A percentile compares a stretch with the other conserved stretches of the same genome.
phyloP scores from a whole-genome alignment of 805 yeast genomes.

The Torulaspora indica region DNA sequence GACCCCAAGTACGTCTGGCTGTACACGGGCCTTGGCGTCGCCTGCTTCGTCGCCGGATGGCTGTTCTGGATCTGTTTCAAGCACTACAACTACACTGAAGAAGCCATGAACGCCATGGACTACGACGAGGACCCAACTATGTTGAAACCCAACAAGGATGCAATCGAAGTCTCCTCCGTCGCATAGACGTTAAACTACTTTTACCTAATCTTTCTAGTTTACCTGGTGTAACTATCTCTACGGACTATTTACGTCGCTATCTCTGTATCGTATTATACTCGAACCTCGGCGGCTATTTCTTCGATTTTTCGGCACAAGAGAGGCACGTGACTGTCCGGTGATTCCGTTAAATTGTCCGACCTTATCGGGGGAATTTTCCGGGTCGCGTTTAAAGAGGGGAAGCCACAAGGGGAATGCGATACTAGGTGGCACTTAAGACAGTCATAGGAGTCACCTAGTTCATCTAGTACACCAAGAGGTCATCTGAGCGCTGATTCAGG shows the following conservation, averaged over 20 bases:
- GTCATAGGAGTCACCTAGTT: background rate
- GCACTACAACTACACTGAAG: slow-evolving; percentile 52
- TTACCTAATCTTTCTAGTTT: background rate
- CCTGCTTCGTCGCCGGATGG: slow-evolving; percentile 56
- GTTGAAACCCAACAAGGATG: slow-evolving; percentile 7
- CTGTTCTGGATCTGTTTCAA: slow-evolving; percentile 58
- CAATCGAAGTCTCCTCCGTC: slow-evolving; percentile 3
- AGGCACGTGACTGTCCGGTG: slow-evolving; percentile 1
- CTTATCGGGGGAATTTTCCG: slow-evolving; percentile 4
- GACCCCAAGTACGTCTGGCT: slow-evolving; percentile 71
- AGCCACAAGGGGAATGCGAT: slow-evolving; percentile 11
- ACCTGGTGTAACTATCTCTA: slow-evolving; percentile 1
- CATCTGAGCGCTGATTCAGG: background rate
- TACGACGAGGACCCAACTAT: slow-evolving; percentile 19
- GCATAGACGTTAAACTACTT: background rate
- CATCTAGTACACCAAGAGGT: background rate
- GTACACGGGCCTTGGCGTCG: slow-evolving; percentile 57
- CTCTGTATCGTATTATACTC: background rate
- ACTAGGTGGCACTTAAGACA: background rate
- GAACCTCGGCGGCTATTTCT: background rate
- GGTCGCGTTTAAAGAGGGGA: background rate
- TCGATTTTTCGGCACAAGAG: background rate
- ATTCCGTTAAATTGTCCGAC: slow-evolving; percentile 1
- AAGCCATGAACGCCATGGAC: slow-evolving; percentile 52
- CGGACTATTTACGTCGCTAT: background rate